Evolutionary conservation across 129 eudicot species (phyloP).

Genomic region (Chrysanthemum lavandulifolium): DNA sequence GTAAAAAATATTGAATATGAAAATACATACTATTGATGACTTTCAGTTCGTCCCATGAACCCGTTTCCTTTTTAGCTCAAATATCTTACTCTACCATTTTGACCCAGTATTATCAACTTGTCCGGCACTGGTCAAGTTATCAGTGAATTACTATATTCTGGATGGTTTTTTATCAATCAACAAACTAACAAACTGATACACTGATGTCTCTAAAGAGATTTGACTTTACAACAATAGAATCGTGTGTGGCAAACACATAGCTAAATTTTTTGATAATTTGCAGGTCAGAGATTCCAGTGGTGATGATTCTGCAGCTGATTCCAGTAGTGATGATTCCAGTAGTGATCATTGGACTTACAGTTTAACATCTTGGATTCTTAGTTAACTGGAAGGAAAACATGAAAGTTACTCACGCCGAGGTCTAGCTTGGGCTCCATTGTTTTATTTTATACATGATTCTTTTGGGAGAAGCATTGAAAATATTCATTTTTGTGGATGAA

Average conservation of each 20-base stretch:
- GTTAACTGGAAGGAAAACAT: slow-evolving; percentile 27
- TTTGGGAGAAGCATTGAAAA: slow-evolving; percentile 19
- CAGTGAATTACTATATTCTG: not conserved
- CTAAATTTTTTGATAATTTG: slow-evolving; percentile 11
- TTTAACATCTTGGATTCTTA: slow-evolving; percentile 28
- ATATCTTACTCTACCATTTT: not conserved
- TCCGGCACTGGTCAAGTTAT: not conserved
- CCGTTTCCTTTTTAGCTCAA: not conserved
- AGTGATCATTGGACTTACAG: slow-evolving; percentile 15
- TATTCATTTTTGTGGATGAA: slow-evolving; percentile 7
- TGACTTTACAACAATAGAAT: not conserved
- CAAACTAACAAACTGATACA: not conserved
- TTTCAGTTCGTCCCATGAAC: too few species aligned
- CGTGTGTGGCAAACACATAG: slow-evolving; percentile 13
- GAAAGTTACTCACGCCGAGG: slow-evolving; percentile 18
- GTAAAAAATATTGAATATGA: not conserved
- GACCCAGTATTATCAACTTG: not conserved
- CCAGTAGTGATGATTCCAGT: slow-evolving; percentile 17
- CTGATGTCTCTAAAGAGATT: not conserved
- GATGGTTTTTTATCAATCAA: not conserved
- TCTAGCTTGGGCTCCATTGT: not conserved
- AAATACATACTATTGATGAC: not conserved
- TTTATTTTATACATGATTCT: not conserved
- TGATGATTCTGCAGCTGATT: slow-evolving; percentile 4
- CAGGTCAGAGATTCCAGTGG: slow-evolving; percentile 37